Percentiles rank a stretch among this genome's conserved stretches.
Conservation (phyloP, 176 grass and related monocot genomes). For the Ananas comosus region DNA sequence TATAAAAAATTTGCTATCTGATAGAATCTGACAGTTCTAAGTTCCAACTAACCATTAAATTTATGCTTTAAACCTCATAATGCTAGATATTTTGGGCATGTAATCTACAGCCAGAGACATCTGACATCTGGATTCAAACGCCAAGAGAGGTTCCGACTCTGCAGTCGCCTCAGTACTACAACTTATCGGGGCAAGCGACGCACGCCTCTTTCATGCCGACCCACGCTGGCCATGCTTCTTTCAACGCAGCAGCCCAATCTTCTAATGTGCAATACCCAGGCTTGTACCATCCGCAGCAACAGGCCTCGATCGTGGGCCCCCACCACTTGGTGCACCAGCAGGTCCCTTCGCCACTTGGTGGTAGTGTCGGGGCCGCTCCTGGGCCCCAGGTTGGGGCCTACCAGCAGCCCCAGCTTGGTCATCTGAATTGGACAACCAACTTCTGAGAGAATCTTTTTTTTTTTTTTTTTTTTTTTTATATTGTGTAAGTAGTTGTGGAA, state of each 20-base stretch:
- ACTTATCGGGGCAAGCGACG: constrained; percentile 54
- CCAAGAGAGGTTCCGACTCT: constrained; percentile 43
- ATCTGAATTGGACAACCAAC: constrained; percentile 63
- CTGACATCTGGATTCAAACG: constrained; percentile 76
- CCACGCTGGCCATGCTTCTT: constrained; percentile 58
- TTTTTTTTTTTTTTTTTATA: no score
- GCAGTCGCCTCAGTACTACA: constrained; percentile 55
- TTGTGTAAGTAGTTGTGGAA: no score
- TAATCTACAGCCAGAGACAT: constrained; percentile 40
- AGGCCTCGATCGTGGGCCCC: constrained; percentile 47
- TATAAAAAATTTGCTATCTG: no score
- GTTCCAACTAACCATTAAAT: not conserved
- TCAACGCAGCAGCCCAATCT: constrained; percentile 58
- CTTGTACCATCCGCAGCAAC: constrained; percentile 58
- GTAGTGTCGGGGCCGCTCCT: constrained; percentile 48
- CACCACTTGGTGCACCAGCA: constrained; percentile 74
- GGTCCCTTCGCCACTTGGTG: constrained; percentile 45
- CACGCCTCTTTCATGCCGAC: constrained; percentile 52
- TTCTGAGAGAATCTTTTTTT: constrained; percentile 43
- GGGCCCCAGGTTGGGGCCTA: constrained; percentile 63
- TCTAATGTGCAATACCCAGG: constrained; percentile 54
- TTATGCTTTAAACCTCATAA: not conserved
- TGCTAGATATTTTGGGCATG: not conserved
- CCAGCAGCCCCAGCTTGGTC: constrained; percentile 58
- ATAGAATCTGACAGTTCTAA: no score